Percentiles rank a stretch among this genome's conserved stretches.
Evolutionary conservation across 495 filamentous ascomycete genomes (phyloP).

Genomic region (Trichoderma asperelloides): DNA sequence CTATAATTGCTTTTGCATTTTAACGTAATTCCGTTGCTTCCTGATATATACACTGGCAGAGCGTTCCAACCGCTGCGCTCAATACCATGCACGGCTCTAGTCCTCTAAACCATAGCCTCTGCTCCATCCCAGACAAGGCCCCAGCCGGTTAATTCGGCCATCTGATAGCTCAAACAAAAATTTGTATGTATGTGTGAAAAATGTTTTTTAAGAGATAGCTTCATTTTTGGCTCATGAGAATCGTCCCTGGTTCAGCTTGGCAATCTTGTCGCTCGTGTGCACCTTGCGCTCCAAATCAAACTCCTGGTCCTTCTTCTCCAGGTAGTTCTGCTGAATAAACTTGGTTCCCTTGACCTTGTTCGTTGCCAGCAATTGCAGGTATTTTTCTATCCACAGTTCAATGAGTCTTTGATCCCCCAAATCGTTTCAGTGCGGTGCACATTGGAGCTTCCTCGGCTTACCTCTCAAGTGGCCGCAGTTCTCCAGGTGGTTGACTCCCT

Average conservation of each 20-base stretch:
- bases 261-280: constrained; percentile 9
- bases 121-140: not conserved
- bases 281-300: constrained; percentile 10
- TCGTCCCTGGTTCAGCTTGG: constrained; percentile 9
- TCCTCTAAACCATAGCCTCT: not conserved
- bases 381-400: constrained; percentile 58
- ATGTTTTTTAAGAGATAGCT: not conserved
- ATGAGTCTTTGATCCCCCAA: not conserved
- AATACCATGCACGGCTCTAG: not conserved
- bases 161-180: not conserved
- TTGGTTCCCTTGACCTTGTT: constrained; percentile 80
- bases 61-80: not conserved
- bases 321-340: constrained; percentile 86
- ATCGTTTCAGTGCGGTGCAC: not conserved
- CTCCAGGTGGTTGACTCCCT: constrained; percentile 95
- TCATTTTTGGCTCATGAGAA: not conserved
- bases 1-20: not conserved
- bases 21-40: not conserved
- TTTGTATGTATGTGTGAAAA: not conserved
- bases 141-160: not conserved
- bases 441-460: constrained; percentile 35
- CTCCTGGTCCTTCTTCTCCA: constrained; percentile 38
- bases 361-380: constrained; percentile 81
- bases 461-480: constrained; percentile 90
- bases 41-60: constrained; percentile 6